Conservation (phyloP, 83 land plant genomes). For the Diphasiastrum complanatum region DNA sequence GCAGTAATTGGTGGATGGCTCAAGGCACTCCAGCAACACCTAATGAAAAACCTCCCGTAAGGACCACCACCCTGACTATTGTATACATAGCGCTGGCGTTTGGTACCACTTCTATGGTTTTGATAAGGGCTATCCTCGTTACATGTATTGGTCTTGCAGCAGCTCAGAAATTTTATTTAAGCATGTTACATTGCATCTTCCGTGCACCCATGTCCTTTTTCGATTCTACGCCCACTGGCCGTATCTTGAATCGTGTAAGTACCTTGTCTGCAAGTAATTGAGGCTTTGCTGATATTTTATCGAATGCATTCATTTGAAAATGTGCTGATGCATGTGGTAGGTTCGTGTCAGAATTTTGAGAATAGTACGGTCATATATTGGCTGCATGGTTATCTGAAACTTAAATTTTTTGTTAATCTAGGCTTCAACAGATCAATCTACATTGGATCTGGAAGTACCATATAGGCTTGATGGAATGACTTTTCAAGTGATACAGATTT, state of each 20-base stretch:
- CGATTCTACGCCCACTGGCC: constrained; percentile 84
- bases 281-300: no score
- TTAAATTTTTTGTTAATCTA: no score
- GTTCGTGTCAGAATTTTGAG: no score
- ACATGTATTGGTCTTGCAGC: constrained; percentile 44
- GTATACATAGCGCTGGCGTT: constrained; percentile 54
- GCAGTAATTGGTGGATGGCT: constrained; percentile 87
- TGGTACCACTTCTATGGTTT: constrained; percentile 55
- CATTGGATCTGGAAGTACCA: constrained; percentile 61
- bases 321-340: no score
- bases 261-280: background rate
- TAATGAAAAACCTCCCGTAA: constrained; percentile 29
- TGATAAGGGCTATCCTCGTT: constrained; percentile 47
- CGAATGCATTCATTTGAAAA: no score
- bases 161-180: constrained; percentile 53
- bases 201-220: constrained; percentile 93
- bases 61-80: constrained; percentile 25
- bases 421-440: constrained; percentile 79
- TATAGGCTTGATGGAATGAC: constrained; percentile 55
- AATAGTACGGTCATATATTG: background rate
- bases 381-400: no score
- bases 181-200: constrained; percentile 59
- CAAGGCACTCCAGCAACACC: constrained; percentile 64
- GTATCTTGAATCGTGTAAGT: constrained; percentile 74
- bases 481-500: constrained; percentile 53